phyloP scores from a whole-genome alignment of 2,329 filamentous ascomycete species.

The Fusarium stilboides region DNA sequence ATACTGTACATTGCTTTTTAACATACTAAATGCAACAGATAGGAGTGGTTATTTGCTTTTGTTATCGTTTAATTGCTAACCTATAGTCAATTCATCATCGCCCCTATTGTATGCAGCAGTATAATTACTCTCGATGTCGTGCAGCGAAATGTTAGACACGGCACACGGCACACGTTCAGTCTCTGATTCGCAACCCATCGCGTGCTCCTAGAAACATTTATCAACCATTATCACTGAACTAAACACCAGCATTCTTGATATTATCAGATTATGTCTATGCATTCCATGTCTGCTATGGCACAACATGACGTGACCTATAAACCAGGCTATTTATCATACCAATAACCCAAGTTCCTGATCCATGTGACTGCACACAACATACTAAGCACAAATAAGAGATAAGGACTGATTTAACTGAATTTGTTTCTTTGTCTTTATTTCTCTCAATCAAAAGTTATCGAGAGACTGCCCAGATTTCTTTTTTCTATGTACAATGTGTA shows the following conservation, averaged over 20 bases:
- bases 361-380: neutral
- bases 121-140: neutral
- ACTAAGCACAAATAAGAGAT: neutral
- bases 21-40: neutral
- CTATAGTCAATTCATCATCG: neutral
- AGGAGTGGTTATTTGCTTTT: neutral
- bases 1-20: no score
- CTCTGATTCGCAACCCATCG: conserved; percentile 10
- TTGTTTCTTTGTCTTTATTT: conserved; percentile 39
- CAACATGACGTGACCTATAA: neutral
- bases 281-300: conserved; percentile 8
- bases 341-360: neutral
- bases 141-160: conserved; percentile 9
- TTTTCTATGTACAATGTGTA: conserved; percentile 50
- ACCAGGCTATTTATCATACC: neutral
- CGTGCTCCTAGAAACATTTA: conserved; percentile 1
- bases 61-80: neutral
- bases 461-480: conserved; percentile 44
- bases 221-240: neutral
- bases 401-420: neutral
- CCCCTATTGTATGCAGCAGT: conserved; percentile 6
- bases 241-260: conserved; percentile 2
- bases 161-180: conserved; percentile 14
- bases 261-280: conserved; percentile 7
- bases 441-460: conserved; percentile 15